Percentiles rank a stretch among this genome's conserved stretches.
These are phyloP conservation scores for Neurospora sp. DNA, from an alignment of 2,329 filamentous ascomycete species.

Conservation along the genomic window DNA sequence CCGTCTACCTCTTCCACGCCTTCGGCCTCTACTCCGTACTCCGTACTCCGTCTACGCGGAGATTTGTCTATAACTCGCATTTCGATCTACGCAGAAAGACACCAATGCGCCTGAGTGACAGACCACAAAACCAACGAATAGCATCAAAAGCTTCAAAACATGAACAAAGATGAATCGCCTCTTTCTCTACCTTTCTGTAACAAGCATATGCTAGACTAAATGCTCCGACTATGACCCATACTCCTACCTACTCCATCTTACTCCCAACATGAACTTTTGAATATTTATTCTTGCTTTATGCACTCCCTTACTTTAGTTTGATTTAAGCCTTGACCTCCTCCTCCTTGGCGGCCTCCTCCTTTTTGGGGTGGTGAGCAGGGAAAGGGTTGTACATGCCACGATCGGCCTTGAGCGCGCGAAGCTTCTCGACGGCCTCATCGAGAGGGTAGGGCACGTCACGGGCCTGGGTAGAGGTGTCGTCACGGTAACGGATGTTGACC, in stretches of 20 bases:
- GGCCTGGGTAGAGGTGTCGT: conserved; percentile 51
- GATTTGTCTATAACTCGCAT: neutral
- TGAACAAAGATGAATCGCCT: neutral
- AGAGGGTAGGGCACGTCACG: conserved; percentile 49
- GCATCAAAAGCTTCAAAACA: neutral
- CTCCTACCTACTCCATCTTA: neutral
- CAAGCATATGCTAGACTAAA: neutral
- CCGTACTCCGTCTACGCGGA: neutral
- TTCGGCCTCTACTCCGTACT: neutral
- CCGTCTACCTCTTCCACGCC: neutral
- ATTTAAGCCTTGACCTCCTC: conserved; percentile 1
- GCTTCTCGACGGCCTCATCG: conserved; percentile 46
- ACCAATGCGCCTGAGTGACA: neutral
- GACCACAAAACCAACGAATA: neutral
- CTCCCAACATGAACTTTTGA: neutral
- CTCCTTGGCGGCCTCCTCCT: conserved; percentile 14
- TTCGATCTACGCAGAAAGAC: neutral
- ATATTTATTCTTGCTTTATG: neutral
- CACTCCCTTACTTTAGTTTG: neutral
- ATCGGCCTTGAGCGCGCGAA: conserved; percentile 41
- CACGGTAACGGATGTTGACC: conserved; percentile 54
- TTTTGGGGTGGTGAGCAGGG: conserved; percentile 14
- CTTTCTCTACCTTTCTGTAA: neutral
- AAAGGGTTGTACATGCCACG: conserved; percentile 29
- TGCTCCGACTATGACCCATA: neutral